Evolutionary conservation across 192 early-diverging fungal genomes (phyloP).

Genomic region (Powellomyces hirtus): DNA sequence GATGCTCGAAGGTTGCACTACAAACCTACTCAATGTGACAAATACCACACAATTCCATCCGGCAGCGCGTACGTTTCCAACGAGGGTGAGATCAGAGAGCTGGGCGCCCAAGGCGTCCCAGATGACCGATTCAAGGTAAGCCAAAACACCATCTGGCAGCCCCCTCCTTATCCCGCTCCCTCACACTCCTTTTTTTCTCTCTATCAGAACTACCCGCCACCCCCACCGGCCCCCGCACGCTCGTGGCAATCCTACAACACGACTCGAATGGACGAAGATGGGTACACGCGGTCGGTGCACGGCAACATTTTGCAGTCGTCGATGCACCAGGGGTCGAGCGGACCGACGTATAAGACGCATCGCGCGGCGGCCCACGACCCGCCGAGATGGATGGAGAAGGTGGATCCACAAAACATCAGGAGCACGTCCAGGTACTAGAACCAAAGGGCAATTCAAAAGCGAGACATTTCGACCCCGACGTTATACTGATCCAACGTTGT

Average conservation of each 20-base stretch:
- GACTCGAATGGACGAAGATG: conserved; percentile 38
- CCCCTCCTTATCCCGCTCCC: no score
- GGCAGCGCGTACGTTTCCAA: conserved; percentile 38
- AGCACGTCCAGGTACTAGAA: conserved; percentile 27
- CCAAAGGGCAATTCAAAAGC: no score
- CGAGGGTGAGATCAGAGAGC: conserved; percentile 25
- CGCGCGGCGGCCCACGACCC: conserved; percentile 9
- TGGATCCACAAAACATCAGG: conserved; percentile 14
- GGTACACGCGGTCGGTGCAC: conserved; percentile 41
- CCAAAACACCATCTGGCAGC: no score
- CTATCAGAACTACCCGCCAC: neutral
- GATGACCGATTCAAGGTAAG: conserved; percentile 35
- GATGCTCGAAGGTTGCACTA: conserved; percentile 25
- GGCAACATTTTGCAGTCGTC: conserved; percentile 26
- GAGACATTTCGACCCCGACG: no score
- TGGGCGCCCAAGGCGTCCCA: conserved; percentile 29
- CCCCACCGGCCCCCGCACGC: neutral
- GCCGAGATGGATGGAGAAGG: conserved; percentile 29
- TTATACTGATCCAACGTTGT: no score
- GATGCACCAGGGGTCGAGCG: neutral
- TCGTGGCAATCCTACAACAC: conserved; percentile 20
- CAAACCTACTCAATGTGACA: conserved; percentile 29
- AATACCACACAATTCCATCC: conserved; percentile 28
- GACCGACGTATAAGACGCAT: conserved; percentile 13
- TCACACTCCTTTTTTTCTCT: neutral